These are phyloP conservation scores for Sicyos edulis DNA, from an alignment of 306 rosid genomes.

Conservation along the genomic window DNA sequence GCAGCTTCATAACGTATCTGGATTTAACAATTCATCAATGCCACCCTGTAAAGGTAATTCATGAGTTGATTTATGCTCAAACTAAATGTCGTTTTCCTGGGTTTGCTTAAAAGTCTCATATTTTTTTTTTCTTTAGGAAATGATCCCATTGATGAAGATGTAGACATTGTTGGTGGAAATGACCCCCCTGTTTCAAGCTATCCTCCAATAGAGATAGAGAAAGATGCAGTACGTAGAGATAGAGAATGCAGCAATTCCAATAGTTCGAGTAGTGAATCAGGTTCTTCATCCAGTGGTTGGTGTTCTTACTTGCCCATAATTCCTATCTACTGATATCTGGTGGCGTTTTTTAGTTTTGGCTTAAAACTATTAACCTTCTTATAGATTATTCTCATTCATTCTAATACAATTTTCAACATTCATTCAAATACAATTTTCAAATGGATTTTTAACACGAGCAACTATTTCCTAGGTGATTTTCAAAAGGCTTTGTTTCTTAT, in stretches of 20 bases:
- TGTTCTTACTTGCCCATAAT: slow-evolving; percentile 32
- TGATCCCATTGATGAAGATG: slow-evolving; percentile 72
- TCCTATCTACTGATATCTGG: background rate
- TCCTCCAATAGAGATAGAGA: slow-evolving; percentile 74
- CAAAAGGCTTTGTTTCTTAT: background rate
- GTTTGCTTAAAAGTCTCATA: slow-evolving; percentile 9
- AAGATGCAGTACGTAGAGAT: slow-evolving; percentile 51
- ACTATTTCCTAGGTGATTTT: background rate
- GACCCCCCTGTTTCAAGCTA: slow-evolving; percentile 74
- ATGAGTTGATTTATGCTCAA: background rate
- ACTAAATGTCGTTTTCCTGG: background rate
- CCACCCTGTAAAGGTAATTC: slow-evolving; percentile 62
- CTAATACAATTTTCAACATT: background rate
- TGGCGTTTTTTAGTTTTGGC: slow-evolving; percentile 13
- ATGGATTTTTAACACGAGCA: background rate
- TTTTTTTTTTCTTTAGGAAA: slow-evolving; percentile 44
- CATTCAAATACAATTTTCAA: background rate
- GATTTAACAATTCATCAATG: slow-evolving; percentile 66
- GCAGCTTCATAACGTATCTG: slow-evolving; percentile 67
- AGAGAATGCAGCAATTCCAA: slow-evolving; percentile 70
- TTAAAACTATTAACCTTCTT: slow-evolving; percentile 16
- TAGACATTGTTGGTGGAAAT: slow-evolving; percentile 83
- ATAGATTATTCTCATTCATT: slow-evolving; percentile 4
- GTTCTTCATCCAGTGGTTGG: slow-evolving; percentile 93
- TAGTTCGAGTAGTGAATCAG: slow-evolving; percentile 77